These are phyloP conservation scores for Eucalyptus guilfoylei DNA, from an alignment of 345 rosid species.

Conservation along the genomic window DNA sequence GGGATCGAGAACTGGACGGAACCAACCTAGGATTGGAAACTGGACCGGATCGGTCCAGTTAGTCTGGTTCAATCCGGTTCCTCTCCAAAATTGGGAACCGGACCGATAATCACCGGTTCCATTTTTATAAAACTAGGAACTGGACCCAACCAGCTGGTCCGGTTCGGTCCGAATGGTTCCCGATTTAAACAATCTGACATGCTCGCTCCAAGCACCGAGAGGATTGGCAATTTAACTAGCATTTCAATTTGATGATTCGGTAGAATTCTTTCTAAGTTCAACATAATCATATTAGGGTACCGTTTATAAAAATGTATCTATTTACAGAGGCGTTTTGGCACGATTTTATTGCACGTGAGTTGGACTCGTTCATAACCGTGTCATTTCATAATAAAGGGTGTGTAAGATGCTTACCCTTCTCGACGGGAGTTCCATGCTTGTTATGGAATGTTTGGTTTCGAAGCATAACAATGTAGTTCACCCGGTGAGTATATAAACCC, in stretches of 20 bases:
- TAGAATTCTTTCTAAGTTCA: not conserved
- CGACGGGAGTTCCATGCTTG: not conserved
- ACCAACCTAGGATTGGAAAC: too few species aligned
- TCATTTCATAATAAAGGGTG: not conserved
- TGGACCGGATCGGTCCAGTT: rapidly evolving
- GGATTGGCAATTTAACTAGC: not conserved
- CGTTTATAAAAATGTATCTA: not conserved
- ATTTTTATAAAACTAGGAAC: rapidly evolving
- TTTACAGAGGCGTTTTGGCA: not conserved
- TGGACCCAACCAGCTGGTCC: rapidly evolving
- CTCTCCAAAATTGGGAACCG: rapidly evolving
- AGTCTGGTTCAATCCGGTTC: rapidly evolving
- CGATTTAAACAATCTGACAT: rapidly evolving
- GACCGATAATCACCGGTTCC: rapidly evolving
- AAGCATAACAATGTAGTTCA: not conserved
- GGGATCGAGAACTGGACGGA: rapidly evolving
- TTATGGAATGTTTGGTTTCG: not conserved
- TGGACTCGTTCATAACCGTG: not conserved
- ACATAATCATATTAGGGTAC: not conserved
- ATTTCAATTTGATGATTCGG: not conserved
- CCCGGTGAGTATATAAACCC: not conserved
- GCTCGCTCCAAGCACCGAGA: too few species aligned
- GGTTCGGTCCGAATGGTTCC: rapidly evolving
- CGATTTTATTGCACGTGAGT: not conserved
- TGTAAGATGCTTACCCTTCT: not conserved